Base-by-base conservation (phyloP, 441 rosid species). In the Cnidoscolus chayamansa region DNA sequence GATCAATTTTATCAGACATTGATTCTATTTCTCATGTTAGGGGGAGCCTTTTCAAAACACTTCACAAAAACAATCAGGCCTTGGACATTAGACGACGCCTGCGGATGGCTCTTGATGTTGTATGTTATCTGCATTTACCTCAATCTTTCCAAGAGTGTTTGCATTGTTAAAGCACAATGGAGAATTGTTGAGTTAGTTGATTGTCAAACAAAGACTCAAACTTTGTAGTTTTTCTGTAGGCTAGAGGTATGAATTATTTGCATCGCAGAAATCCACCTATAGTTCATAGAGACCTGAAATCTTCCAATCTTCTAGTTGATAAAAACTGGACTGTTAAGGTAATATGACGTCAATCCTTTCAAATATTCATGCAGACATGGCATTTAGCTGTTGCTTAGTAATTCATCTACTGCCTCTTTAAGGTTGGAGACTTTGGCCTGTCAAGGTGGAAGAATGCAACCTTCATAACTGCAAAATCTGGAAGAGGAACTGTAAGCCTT, bases 361-460 rank as follows among this genome's bases (percentile, higher is more conserved):
- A 25, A 74, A 47, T 47, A 51, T 67, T 49, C 32, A 16, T 59
- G 13, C 7, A 25, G 0, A 32, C 25, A 61, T 47, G 48, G 11
- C 49, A 16, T 59, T 65, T 65, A 31, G 45, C 53, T 8, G 56
- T 71, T 71, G 35, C 76, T 70, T 35, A 67, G 57, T 62, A 68
- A 45, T 16, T 63, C 51, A 64, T 45, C 65, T 64, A 8, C 61
- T 10, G 11, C 12, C 43, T 65, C 15, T 68, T 16, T 54, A 81
- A 91, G 98, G 97, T 91, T 81, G 96, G 91, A 70, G 97, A 93
- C 76, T 93, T 93, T 81, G 98, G 98, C 75, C 78, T 93, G 71
- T 93, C 97, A 48, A 86, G 73, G 76, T 89, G 86, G 91, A 91
- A 89, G 84, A 84, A 90, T 72, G 91, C 93, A 53, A 87, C 97